Evolutionary conservation across 176 grass and related monocot species (phyloP).

Genomic region (Oryza rufipogon): DNA sequence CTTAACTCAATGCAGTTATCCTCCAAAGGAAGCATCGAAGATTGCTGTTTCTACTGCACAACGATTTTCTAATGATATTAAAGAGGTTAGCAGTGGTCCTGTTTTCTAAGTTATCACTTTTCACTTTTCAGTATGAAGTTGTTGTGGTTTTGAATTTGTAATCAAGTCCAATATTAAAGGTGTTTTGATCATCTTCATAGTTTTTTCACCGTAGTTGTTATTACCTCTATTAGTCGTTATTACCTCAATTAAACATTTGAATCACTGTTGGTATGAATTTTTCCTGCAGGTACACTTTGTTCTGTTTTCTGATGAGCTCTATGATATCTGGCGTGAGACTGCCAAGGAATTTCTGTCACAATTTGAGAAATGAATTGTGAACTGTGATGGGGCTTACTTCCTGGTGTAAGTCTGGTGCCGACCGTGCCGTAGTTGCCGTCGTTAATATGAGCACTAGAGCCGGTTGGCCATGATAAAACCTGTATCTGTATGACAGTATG

Average conservation of each 20-base stretch:
- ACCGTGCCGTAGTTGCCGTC: neutral
- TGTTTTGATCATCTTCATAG: neutral
- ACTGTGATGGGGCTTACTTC: neutral
- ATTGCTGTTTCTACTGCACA: conserved; percentile 77
- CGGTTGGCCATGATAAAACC: neutral
- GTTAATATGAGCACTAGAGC: conserved; percentile 5
- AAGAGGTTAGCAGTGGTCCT: conserved; percentile 59
- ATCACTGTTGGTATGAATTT: neutral
- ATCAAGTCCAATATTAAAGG: neutral
- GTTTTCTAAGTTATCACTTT: neutral
- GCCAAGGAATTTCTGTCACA: conserved; percentile 55
- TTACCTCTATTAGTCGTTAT: neutral
- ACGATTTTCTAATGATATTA: conserved; percentile 65
- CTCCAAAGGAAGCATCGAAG: conserved; percentile 76
- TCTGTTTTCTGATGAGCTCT: conserved; percentile 78
- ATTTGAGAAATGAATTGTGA: conserved; percentile 36
- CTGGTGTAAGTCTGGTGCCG: neutral
- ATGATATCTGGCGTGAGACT: conserved; percentile 64
- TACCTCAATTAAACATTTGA: conserved; percentile 27
- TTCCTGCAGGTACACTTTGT: conserved; percentile 89
- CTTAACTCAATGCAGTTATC: conserved; percentile 60
- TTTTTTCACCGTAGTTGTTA: neutral
- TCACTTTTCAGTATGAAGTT: neutral
- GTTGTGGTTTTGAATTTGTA: conserved; percentile 2
- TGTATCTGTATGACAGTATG: neutral